phyloP scores from a whole-genome alignment of 176 grass and related monocot genomes.

The Typha latifolia region DNA sequence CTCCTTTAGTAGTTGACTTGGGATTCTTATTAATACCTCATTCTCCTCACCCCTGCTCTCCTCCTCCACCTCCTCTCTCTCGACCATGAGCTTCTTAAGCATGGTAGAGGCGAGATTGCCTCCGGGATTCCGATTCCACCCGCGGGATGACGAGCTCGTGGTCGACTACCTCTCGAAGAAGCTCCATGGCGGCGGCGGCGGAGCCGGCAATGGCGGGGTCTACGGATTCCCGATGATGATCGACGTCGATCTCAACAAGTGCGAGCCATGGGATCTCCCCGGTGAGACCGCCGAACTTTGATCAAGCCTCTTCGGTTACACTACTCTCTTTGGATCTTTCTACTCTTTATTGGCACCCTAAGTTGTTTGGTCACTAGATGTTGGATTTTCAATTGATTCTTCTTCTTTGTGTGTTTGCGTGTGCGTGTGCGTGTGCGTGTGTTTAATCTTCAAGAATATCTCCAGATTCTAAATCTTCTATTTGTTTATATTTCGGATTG shows the following conservation, averaged over 20 bases:
- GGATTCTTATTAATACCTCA: neutral
- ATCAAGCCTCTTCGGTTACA: too few relatives aligned
- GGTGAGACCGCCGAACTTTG: slow-evolving; percentile 30
- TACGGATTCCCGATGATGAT: slow-evolving; percentile 56
- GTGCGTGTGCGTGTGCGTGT: too few relatives aligned
- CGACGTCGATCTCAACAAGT: slow-evolving; percentile 85
- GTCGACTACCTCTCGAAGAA: slow-evolving; percentile 77
- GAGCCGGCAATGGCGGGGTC: slow-evolving; percentile 4
- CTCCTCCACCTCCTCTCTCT: neutral
- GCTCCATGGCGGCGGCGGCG: slow-evolving; percentile 1
- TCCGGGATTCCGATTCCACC: slow-evolving; percentile 86
- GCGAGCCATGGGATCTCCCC: slow-evolving; percentile 90
- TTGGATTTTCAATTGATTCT: too few relatives aligned
- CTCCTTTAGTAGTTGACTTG: slow-evolving; percentile 3
- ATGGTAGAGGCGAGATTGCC: slow-evolving; percentile 84
- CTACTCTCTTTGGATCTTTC: too few relatives aligned
- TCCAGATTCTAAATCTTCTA: too few relatives aligned
- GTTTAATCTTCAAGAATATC: too few relatives aligned
- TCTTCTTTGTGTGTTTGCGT: too few relatives aligned
- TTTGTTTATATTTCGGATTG: neutral
- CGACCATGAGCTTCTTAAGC: slow-evolving; percentile 50
- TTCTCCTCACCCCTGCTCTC: slow-evolving; percentile 4
- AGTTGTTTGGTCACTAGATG: too few relatives aligned
- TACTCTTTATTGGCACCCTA: too few relatives aligned
- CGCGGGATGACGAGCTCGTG: slow-evolving; percentile 85